A percentile compares a stretch with the other conserved stretches of the same genome.
Evolutionary conservation across 129 eudicot species (phyloP).

Genomic region (Helichrysum umbraculigerum): DNA sequence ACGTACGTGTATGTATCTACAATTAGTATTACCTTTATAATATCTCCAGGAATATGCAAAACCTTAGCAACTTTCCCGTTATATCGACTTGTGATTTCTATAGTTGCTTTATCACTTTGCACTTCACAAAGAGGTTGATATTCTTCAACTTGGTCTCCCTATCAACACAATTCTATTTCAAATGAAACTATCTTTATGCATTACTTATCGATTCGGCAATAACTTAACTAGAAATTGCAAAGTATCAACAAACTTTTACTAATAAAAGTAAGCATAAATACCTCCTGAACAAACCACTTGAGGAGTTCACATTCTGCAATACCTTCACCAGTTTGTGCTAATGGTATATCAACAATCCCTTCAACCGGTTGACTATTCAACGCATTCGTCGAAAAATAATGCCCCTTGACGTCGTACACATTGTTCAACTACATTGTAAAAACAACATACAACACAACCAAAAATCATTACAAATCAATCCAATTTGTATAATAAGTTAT

Average conservation of each 20-base stretch:
- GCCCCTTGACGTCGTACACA: conserved; percentile 38
- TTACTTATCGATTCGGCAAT: neutral
- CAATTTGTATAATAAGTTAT: neutral
- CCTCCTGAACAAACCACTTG: conserved; percentile 94
- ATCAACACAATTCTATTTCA: conserved; percentile 17
- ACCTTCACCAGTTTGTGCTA: conserved; percentile 99
- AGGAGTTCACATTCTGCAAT: conserved; percentile 98
- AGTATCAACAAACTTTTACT: neutral
- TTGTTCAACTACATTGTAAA: conserved; percentile 36
- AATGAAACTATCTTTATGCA: neutral
- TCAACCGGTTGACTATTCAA: conserved; percentile 34
- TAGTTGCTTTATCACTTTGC: conserved; percentile 99
- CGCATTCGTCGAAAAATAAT: conserved; percentile 60
- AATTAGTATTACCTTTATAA: conserved; percentile 63
- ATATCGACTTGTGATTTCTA: conserved; percentile 96
- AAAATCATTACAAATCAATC: neutral
- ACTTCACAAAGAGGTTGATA: conserved; percentile 98
- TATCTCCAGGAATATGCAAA: conserved; percentile 80
- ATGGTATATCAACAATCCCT: conserved; percentile 75
- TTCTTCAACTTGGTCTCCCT: conserved; percentile 96
- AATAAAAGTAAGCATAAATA: conserved; percentile 29
- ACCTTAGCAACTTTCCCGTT: conserved; percentile 66
- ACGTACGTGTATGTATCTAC: neutral
- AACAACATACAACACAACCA: conserved; percentile 2
- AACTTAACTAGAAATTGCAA: neutral